Conservation (phyloP, 805 yeast genomes). For the Spathaspora sp. region DNA sequence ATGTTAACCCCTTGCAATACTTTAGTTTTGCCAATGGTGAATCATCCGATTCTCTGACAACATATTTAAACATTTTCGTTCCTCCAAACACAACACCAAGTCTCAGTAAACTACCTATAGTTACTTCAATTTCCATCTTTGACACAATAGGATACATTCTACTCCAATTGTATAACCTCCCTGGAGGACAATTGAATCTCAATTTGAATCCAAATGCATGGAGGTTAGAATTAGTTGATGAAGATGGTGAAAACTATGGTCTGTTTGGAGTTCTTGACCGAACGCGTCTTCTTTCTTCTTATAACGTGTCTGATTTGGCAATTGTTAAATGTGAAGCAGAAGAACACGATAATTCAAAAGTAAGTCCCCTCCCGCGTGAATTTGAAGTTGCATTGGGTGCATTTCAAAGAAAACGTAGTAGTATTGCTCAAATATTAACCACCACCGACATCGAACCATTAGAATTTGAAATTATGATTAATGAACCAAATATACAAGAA, state of each 20-base stretch:
- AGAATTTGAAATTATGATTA: slow-evolving; percentile 6
- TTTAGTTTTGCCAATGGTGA: slow-evolving; percentile 25
- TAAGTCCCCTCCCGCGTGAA: slow-evolving; percentile 54
- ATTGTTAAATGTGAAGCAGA: slow-evolving; percentile 49
- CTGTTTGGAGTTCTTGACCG: slow-evolving; percentile 87
- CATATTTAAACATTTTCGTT: slow-evolving; percentile 23
- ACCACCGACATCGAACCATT: slow-evolving; percentile 4
- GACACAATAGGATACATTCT: slow-evolving; percentile 42
- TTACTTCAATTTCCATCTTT: slow-evolving; percentile 25
- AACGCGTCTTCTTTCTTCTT: slow-evolving; percentile 58
- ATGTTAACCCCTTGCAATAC: slow-evolving; percentile 42
- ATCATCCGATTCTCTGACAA: neutral
- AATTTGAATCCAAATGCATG: slow-evolving; percentile 59
- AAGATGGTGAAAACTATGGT: slow-evolving; percentile 90
- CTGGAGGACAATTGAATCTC: slow-evolving; percentile 3
- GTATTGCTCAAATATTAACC: slow-evolving; percentile 9
- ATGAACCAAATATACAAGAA: slow-evolving; percentile 2
- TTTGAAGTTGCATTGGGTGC: slow-evolving; percentile 21
- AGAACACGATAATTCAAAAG: slow-evolving; percentile 45
- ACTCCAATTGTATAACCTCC: slow-evolving; percentile 21
- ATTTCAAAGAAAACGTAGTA: slow-evolving; percentile 12
- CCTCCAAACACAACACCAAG: slow-evolving; percentile 30
- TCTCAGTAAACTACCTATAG: slow-evolving; percentile 19
- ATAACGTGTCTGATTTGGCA: slow-evolving; percentile 77
- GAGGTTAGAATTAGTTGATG: slow-evolving; percentile 82